Evolutionary conservation across 805 yeast species (phyloP).

Genomic region (Starmerella bombi): DNA sequence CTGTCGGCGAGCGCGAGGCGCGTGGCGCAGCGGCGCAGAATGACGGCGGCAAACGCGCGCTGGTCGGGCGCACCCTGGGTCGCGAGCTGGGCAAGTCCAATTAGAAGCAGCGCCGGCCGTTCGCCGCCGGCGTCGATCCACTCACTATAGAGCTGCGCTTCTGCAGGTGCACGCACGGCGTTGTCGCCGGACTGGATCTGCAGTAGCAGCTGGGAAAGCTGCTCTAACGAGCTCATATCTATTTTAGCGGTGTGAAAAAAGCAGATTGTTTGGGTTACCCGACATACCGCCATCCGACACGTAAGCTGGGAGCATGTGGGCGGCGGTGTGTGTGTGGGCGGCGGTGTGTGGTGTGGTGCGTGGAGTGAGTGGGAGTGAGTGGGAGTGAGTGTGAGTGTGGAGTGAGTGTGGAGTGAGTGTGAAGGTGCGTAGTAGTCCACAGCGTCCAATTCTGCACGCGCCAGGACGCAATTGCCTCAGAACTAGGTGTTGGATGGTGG

Average conservation of each 20-base stretch:
- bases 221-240: slow-evolving; percentile 16
- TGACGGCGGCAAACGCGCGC: slow-evolving; percentile 66
- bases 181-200: slow-evolving; percentile 75
- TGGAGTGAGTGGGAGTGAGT: no score
- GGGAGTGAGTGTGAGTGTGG: no score
- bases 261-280: background rate
- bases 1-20: slow-evolving; percentile 24
- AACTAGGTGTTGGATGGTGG: no score
- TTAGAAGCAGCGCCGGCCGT: slow-evolving; percentile 54
- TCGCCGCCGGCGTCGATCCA: slow-evolving; percentile 49
- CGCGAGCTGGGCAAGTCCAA: slow-evolving; percentile 73
- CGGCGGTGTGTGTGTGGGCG: no score
- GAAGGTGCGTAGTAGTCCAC: no score
- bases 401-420: no score
- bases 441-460: no score
- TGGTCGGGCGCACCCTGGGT: slow-evolving; percentile 43
- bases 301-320: no score
- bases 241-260: no score
- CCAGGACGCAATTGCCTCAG: no score
- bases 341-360: no score
- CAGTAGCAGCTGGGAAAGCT: slow-evolving; percentile 33
- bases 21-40: slow-evolving; percentile 69
- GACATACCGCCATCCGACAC: no score
- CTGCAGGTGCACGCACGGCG: slow-evolving; percentile 62
- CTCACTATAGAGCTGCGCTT: slow-evolving; percentile 50